These are phyloP conservation scores for Xylariaceae sp. DNA, from an alignment of 2,329 filamentous ascomycete species.

Conservation along the genomic window DNA sequence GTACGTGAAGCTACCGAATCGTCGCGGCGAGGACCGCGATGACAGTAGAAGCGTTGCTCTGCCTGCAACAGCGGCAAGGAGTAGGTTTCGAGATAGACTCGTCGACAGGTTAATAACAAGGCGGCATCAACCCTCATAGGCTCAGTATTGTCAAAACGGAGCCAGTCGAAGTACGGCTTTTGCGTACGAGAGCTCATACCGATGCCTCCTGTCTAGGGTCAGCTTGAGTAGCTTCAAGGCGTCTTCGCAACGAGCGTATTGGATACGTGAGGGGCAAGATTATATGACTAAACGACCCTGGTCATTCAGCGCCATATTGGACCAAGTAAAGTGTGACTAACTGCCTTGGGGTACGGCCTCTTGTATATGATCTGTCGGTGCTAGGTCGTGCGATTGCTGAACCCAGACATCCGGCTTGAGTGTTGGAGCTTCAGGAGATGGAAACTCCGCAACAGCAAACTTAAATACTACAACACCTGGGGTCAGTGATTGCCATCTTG, in stretches of 20 bases:
- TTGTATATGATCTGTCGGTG: constrained; percentile 8
- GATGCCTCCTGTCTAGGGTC: neutral
- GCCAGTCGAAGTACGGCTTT: constrained; percentile 33
- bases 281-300: constrained; percentile 4
- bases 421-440: constrained; percentile 1
- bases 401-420: constrained; percentile 12
- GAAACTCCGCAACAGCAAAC: constrained; percentile 40
- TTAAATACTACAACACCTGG: no score
- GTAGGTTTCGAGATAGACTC: constrained; percentile 44
- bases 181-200: neutral
- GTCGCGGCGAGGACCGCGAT: constrained; percentile 17
- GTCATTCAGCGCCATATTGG: neutral
- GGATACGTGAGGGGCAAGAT: neutral
- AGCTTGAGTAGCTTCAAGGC: neutral
- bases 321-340: constrained; percentile 9
- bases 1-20: constrained; percentile 18
- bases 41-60: constrained; percentile 42
- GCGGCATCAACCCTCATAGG: constrained; percentile 32
- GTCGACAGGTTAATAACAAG: constrained; percentile 45
- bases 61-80: constrained; percentile 40
- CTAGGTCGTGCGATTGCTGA: constrained; percentile 33
- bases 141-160: constrained; percentile 42
- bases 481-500: no score
- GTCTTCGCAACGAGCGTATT: no score
- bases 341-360: neutral